Base-by-base conservation (phyloP, 1,139 yeast genomes). In the Candida tetrigidarum region DNA sequence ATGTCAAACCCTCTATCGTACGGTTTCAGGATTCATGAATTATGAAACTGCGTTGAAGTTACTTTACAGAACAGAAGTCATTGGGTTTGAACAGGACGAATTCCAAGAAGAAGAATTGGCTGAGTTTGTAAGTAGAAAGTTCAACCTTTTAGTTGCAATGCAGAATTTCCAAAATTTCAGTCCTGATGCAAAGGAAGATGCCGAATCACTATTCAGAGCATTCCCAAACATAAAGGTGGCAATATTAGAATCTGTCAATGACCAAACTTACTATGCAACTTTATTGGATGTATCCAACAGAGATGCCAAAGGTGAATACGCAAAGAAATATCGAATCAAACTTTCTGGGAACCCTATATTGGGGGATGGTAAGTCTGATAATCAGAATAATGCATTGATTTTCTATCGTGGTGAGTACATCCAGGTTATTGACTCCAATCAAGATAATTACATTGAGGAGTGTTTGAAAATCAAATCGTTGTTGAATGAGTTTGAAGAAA, bases 281-380 rank as follows among this genome's bases (percentile, higher is more conserved):
- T 62, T 86, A 46, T 72, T 87, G 30, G 88, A 85, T 59, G 79
- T 81, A 0, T 66, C 66, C 15, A 66, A 60, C 27, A 57, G 63
- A 19, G 72, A 71, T 40, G 69, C 20, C 9, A 63, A 9, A 54
- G 81, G 83, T 1, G 56, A 69, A 11, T 66, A 81, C 23, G 22
- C 20, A 19, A 83, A 82, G 5, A 70, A 71, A 38, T 85, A 74
- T 55, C 71, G 80, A 47, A 74, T 90, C 8, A 73, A 71, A 43
- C 67, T 90, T 10, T 84, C 96, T 0, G 97, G 97, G 1, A 83
- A 90, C 58, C 97, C 97, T 2, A 86, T 89, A 32, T 67, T 90
- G 22, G 97, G 97, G 0, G 96, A 89, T 63, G 96, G 96, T 3
- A 89, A 89, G 59, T 83, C 96, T 2, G 96, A 89, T 58, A 89